Evolutionary conservation across 164 flowering plant species (phyloP), one percentile per base, ranked within the genome.

Genomic region (Nymphaea colorata): DNA sequence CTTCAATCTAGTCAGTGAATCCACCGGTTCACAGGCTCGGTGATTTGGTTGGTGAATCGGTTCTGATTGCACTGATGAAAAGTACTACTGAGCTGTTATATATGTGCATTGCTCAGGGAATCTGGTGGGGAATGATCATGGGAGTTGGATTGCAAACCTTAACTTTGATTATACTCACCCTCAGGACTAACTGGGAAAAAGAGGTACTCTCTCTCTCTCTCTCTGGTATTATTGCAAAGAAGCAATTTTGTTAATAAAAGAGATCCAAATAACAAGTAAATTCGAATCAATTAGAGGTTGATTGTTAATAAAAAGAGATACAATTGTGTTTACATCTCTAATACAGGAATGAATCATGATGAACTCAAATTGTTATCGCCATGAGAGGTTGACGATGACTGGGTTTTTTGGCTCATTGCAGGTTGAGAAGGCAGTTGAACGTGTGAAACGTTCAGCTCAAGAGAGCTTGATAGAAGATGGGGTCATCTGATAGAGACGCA

Each of bases 91-190:
- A 51, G 5, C 15, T 60, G 47, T 3, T 47, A 2, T 36, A 41
- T 18, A 25, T 61, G 41, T 14, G 43, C 8, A 61, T 61, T 3
- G 16, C 7, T 2, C 80, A 86, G 93, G 93, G 93, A 0, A 86
- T 88, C 68, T 88, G 93, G 93, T 86, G 87, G 89, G 93, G 93
- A 2, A 79, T 88, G 85, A 84, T 86, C 36, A 57, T 75, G 67
- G 93, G 93, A 70, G 89, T 88, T 67, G 44, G 79, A 41, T 64
- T 83, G 41, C 93, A 88, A 69, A 88, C 93, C 18, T 16, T 70
- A 6, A 80, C 83, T 44, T 76, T 88, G 6, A 82, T 85, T 12
- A 62, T 86, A 60, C 71, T 88, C 4, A 88, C 93, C 7, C 77
- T 76, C 6, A 84, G 86, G 74, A 88, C 93, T 41, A 82, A 88